phyloP scores from a whole-genome alignment of 768 basidiomycete species.

The Xerocomellus dryophilus region DNA sequence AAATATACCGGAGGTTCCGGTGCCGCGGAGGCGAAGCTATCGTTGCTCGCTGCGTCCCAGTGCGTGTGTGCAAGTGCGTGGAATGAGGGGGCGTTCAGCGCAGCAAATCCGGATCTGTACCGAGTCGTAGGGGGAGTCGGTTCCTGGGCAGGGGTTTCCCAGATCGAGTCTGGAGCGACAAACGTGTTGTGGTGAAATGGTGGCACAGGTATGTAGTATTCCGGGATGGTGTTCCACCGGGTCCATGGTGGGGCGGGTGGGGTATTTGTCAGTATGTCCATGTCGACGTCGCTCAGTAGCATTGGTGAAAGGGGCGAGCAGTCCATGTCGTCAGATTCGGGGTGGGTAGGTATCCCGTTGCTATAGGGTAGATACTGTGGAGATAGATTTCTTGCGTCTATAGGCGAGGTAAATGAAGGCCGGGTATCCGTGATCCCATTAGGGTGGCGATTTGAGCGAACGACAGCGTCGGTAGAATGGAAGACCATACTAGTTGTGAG shows the following conservation, averaged over 20 bases:
- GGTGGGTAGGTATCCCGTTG: not conserved
- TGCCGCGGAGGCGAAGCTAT: not conserved
- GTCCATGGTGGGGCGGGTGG: not conserved
- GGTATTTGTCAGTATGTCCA: constrained; percentile 7
- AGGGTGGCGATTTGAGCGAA: not conserved
- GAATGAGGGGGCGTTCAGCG: not conserved
- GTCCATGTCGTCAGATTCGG: constrained; percentile 12
- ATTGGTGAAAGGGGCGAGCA: constrained; percentile 7
- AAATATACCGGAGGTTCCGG: not conserved
- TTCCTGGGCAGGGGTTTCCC: constrained; percentile 1
- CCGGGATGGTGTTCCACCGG: not conserved
- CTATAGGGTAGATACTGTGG: not conserved
- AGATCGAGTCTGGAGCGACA: not conserved
- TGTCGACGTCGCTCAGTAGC: constrained; percentile 9
- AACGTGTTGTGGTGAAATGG: not conserved
- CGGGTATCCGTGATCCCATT: not conserved
- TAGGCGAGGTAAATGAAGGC: not conserved
- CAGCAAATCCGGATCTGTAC: not conserved
- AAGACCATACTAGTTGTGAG: not conserved
- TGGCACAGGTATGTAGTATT: not conserved
- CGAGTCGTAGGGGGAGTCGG: not conserved
- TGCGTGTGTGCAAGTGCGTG: not conserved
- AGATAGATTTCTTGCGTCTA: not conserved
- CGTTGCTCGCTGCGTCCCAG: no score
- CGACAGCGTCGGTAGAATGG: not conserved